Percentiles rank a stretch among this genome's conserved stretches.
Evolutionary conservation across 495 filamentous ascomycete species (phyloP).

Genomic region (Clavariopsis aquatica): DNA sequence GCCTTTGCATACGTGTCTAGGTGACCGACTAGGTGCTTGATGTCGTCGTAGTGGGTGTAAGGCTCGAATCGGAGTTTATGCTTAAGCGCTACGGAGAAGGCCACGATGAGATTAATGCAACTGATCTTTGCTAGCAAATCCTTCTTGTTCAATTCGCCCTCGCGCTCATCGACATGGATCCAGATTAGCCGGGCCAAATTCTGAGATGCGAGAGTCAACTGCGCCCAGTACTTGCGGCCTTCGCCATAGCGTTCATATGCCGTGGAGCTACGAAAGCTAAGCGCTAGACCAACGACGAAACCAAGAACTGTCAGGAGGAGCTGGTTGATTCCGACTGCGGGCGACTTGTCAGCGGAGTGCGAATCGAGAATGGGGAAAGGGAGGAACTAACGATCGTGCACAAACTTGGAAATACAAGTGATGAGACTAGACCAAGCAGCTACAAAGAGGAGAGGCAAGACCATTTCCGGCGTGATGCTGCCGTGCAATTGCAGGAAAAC

Average conservation of each 20-base stretch:
- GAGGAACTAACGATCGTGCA: slow-evolving; percentile 52
- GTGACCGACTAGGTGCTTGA: slow-evolving; percentile 58
- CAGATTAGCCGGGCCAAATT: slow-evolving; percentile 77
- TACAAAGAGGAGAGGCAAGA: slow-evolving; percentile 68
- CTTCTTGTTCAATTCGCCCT: slow-evolving; percentile 61
- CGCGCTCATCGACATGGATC: slow-evolving; percentile 69
- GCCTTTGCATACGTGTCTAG: slow-evolving; percentile 70
- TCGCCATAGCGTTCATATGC: slow-evolving; percentile 81
- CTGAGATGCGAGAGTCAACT: slow-evolving; percentile 69
- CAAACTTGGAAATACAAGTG: slow-evolving; percentile 60
- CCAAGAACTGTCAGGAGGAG: slow-evolving; percentile 80
- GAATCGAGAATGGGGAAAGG: not conserved
- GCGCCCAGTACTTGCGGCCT: slow-evolving; percentile 75
- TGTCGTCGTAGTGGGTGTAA: slow-evolving; percentile 72
- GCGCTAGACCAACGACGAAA: slow-evolving; percentile 82
- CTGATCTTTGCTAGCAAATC: slow-evolving; percentile 74
- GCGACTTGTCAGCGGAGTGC: not conserved
- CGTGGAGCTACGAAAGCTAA: slow-evolving; percentile 81
- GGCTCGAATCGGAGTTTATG: slow-evolving; percentile 89
- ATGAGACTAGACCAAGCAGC: slow-evolving; percentile 69
- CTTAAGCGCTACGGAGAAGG: slow-evolving; percentile 74
- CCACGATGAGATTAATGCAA: slow-evolving; percentile 77
- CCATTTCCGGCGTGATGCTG: slow-evolving; percentile 46
- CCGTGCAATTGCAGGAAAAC: slow-evolving; percentile 36
- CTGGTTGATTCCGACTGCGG: slow-evolving; percentile 59